Conservation (phyloP, 768 basidiomycete species). For the Steccherinum ochraceum region DNA sequence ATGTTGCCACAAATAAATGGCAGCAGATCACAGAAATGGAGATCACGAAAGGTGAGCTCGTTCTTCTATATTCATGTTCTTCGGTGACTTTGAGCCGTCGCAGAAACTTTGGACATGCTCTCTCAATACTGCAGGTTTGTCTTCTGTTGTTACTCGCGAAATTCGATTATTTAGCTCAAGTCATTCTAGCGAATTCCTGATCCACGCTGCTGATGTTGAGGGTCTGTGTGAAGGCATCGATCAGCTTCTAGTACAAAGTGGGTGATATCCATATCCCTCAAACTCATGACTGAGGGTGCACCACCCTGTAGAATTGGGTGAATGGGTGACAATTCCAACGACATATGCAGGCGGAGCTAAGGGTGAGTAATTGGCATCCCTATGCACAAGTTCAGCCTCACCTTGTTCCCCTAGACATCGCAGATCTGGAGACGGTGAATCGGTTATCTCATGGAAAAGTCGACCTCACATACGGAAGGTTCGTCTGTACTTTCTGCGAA, state of each 20-base stretch:
- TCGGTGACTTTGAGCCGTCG: background rate
- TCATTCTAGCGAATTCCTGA: slow-evolving; percentile 68
- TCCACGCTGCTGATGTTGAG: slow-evolving; percentile 99
- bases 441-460: slow-evolving; percentile 76
- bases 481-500: background rate
- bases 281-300: no score
- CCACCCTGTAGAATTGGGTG: slow-evolving; percentile 75
- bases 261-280: slow-evolving; percentile 17
- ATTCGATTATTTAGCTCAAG: slow-evolving; percentile 6
- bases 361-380: slow-evolving; percentile 39
- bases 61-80: background rate
- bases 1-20: slow-evolving; percentile 99
- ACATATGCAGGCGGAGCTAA: slow-evolving; percentile 98
- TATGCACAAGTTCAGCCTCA: background rate
- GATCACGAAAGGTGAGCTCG: slow-evolving; percentile 63
- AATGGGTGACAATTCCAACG: slow-evolving; percentile 88
- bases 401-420: slow-evolving; percentile 45
- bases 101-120: slow-evolving; percentile 74
- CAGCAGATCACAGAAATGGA: slow-evolving; percentile 94
- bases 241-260: slow-evolving; percentile 76
- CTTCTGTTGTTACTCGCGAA: background rate
- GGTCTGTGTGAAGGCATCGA: slow-evolving; percentile 97
- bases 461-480: slow-evolving; percentile 85
- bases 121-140: slow-evolving; percentile 76
- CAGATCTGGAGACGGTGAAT: slow-evolving; percentile 78